Base-by-base conservation (phyloP, 1,284 basidiomycete species). In the Fistulinella cinereoalba region DNA sequence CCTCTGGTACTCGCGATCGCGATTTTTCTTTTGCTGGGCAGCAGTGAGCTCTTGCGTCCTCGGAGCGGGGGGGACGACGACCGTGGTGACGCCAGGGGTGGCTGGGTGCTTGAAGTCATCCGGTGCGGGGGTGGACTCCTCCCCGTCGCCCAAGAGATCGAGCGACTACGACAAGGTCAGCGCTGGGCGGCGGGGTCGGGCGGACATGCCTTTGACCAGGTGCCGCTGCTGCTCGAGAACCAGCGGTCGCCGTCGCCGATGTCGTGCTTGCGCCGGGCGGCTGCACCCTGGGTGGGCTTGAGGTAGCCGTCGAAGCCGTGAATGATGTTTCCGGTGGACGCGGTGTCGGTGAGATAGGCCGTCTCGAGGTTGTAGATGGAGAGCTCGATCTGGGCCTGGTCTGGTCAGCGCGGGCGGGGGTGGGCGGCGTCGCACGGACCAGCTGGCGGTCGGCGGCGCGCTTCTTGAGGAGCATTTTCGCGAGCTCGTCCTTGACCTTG, bases 271-370 rank as follows among this genome's bases (percentile, higher is more conserved):
- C 83, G 75, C 54, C 85, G 70, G 8, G 74, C 80, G 7, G 76
- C 73, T 6, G 76, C 66, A 6, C 65, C 76, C 51, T 81, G 83
- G 46, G 85, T 87, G 10, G 65, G 61, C 67, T 91, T 91, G 50
- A 90, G 76, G 58, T 90, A 91, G 33, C 82, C 80, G 42, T 91
- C 88, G 55, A 90, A 90, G 7, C 88, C 88, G 56, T 85, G 83
- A 36, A 91, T 83, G 49, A 91, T 88, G 56, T 91, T 91, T 18
- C 88, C 88, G 11, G 88, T 85, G 54, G 78, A 82, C 1, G 81
- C 77, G 1, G 88, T 89, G 45, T 91, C 88, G 9, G 78, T 77
- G 36, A 91, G 69, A 65, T 91, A 91, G 1, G 74, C 68, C 11
- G 77, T 78, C 62, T 91, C 88, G 23, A 87, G 73, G 51, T 78